Percentiles rank a stretch among this genome's conserved stretches.
Evolutionary conservation across 768 basidiomycete species (phyloP).

Genomic region (Podaxis mareebaensis): DNA sequence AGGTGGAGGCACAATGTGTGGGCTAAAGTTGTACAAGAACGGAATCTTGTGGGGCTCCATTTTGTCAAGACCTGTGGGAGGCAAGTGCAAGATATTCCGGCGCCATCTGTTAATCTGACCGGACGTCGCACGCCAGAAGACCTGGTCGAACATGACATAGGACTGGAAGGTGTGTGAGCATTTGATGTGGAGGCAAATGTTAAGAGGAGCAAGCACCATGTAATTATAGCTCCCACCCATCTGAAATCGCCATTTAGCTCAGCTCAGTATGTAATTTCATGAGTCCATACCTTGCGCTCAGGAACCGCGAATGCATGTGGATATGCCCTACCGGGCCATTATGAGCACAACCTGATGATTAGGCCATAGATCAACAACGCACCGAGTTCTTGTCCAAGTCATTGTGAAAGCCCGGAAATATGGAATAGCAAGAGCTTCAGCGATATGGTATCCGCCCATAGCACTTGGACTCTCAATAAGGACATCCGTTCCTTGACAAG

Average conservation of each 20-base stretch:
- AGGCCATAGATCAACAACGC: constrained; percentile 8
- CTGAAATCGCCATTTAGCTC: constrained; percentile 33
- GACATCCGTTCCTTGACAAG: constrained; percentile 92
- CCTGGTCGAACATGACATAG: constrained; percentile 96
- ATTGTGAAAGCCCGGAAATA: constrained; percentile 97
- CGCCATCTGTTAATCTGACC: constrained; percentile 97
- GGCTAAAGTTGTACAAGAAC: constrained; percentile 97
- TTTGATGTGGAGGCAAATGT: not conserved
- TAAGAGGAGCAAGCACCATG: constrained; percentile 58
- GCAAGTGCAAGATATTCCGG: constrained; percentile 70
- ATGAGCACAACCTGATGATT: constrained; percentile 9
- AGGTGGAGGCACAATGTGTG: constrained; percentile 86
- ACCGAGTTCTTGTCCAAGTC: constrained; percentile 96
- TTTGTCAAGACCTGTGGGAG: constrained; percentile 85
- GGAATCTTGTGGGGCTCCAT: constrained; percentile 98
- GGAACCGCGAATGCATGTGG: constrained; percentile 98
- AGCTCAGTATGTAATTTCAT: not conserved
- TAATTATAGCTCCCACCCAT: constrained; percentile 99
- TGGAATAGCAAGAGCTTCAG: constrained; percentile 89
- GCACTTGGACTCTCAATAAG: constrained; percentile 95
- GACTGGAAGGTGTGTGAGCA: constrained; percentile 46
- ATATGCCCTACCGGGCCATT: constrained; percentile 62
- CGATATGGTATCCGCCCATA: constrained; percentile 97
- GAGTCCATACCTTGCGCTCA: constrained; percentile 73
- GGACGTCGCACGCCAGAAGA: constrained; percentile 94